Evolutionary conservation across 176 grass and related monocot genomes (phyloP).

Genomic region (Canna indica): DNA sequence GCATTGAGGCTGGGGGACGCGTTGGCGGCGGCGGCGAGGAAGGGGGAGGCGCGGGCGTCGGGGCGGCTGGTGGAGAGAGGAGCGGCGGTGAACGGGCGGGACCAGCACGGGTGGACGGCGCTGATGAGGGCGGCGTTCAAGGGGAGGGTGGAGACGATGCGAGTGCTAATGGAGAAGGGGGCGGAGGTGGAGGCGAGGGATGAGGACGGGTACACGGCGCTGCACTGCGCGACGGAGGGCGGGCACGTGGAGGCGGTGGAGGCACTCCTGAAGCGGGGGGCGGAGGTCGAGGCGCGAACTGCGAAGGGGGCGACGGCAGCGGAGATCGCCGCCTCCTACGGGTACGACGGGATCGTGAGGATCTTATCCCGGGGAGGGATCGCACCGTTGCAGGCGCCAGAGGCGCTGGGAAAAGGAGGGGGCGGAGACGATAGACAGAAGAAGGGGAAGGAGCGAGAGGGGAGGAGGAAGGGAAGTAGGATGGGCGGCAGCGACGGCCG

Average conservation of each 20-base stretch:
- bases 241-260: slow-evolving; percentile 45
- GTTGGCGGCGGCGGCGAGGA: slow-evolving; percentile 31
- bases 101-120: slow-evolving; percentile 57
- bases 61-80: slow-evolving; percentile 27
- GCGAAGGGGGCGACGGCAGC: slow-evolving; percentile 31
- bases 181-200: slow-evolving; percentile 36
- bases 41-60: slow-evolving; percentile 25
- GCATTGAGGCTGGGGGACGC: slow-evolving; percentile 40
- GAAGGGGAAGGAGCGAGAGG: slow-evolving; percentile 28
- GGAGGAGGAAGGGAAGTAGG: slow-evolving; percentile 5
- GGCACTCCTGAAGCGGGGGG: slow-evolving; percentile 37
- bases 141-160: slow-evolving; percentile 28
- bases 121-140: slow-evolving; percentile 67
- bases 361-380: slow-evolving; percentile 10
- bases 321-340: slow-evolving; percentile 23
- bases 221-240: slow-evolving; percentile 50
- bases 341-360: slow-evolving; percentile 29
- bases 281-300: slow-evolving; percentile 24
- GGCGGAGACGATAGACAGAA: slow-evolving; percentile 8
- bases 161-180: slow-evolving; percentile 32
- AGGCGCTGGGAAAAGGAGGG: slow-evolving; percentile 9
- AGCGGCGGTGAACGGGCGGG: slow-evolving; percentile 33
- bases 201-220: slow-evolving; percentile 46
- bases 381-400: too few relatives aligned
- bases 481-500: slow-evolving; percentile 32